Conservation (phyloP, 345 rosid species). For the Hevea brasiliensis region DNA sequence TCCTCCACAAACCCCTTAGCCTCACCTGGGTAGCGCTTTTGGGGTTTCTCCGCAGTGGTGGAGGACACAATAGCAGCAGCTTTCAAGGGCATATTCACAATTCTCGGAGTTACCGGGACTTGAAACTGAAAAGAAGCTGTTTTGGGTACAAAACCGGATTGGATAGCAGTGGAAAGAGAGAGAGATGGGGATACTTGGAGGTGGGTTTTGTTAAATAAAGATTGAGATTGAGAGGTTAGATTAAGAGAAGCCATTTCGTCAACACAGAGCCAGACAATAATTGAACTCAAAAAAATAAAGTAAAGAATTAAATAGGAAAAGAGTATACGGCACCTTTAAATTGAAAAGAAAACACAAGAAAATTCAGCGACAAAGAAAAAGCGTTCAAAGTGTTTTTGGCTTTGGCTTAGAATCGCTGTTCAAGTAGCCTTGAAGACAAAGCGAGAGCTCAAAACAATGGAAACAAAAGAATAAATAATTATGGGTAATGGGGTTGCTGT, state of each 20-base stretch:
- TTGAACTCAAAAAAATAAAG: not conserved
- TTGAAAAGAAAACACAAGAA: not conserved
- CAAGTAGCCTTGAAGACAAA: slow-evolving; percentile 40
- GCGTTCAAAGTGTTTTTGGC: not conserved
- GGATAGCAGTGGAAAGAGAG: slow-evolving; percentile 6
- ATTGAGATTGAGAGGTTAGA: slow-evolving; percentile 47
- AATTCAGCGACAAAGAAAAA: not conserved
- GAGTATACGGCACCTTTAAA: slow-evolving; percentile 33
- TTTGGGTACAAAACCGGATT: slow-evolving; percentile 37
- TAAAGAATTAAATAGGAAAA: not conserved
- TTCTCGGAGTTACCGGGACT: not conserved
- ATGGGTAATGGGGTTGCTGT: not conserved
- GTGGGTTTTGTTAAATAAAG: slow-evolving; percentile 42
- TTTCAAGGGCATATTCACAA: slow-evolving; percentile 44
- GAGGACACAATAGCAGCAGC: slow-evolving; percentile 42
- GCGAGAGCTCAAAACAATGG: slow-evolving; percentile 2
- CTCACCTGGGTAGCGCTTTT: slow-evolving; percentile 78
- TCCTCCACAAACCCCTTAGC: slow-evolving; percentile 96
- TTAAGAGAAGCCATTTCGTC: slow-evolving; percentile 61
- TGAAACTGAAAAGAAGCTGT: slow-evolving; percentile 10
- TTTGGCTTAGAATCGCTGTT: slow-evolving; percentile 30
- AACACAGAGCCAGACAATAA: not conserved
- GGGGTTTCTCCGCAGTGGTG: slow-evolving; percentile 69
- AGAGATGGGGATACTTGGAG: slow-evolving; percentile 19
- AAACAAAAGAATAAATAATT: not conserved